A percentile compares a stretch with the other conserved stretches of the same genome.
These are phyloP conservation scores for Solanum sitiens DNA, from an alignment of 257 asterid genomes.

Conservation along the genomic window DNA sequence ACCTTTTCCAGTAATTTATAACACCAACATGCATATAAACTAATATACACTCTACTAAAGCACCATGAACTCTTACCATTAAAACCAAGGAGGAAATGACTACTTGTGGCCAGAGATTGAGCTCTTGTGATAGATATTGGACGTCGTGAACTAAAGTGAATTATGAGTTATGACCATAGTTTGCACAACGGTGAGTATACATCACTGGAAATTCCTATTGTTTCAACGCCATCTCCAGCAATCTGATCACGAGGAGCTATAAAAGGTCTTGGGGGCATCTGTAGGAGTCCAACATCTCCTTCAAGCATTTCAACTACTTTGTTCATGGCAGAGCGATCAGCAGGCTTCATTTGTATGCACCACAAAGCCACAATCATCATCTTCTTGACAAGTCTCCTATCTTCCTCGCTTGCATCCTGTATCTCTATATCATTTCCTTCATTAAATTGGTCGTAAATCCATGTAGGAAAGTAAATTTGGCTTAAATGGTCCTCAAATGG, in stretches of 20 bases:
- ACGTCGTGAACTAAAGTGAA: neutral
- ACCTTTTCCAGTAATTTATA: too few relatives aligned
- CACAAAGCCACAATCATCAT: constrained; percentile 36
- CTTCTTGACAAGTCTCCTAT: constrained; percentile 32
- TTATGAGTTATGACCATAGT: neutral
- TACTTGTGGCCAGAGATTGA: neutral
- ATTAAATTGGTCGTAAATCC: constrained; percentile 28
- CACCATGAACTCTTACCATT: too few relatives aligned
- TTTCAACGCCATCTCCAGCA: neutral
- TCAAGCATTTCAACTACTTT: constrained; percentile 45
- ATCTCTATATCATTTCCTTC: constrained; percentile 25
- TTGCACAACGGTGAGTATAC: neutral
- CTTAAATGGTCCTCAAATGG: constrained; percentile 11
- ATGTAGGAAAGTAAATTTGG: constrained; percentile 33
- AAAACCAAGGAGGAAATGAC: neutral
- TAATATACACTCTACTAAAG: too few relatives aligned
- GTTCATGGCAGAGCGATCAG: constrained; percentile 34
- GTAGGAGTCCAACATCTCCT: constrained; percentile 18
- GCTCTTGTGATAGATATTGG: neutral
- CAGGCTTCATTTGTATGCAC: constrained; percentile 45
- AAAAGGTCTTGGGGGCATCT: constrained; percentile 34
- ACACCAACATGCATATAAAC: too few relatives aligned
- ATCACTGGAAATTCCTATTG: neutral
- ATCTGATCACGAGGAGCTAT: constrained; percentile 5
- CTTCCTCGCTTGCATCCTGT: constrained; percentile 20